These are phyloP conservation scores for Sutorius eximius DNA, from an alignment of 1,284 basidiomycete species.

Conservation along the genomic window DNA sequence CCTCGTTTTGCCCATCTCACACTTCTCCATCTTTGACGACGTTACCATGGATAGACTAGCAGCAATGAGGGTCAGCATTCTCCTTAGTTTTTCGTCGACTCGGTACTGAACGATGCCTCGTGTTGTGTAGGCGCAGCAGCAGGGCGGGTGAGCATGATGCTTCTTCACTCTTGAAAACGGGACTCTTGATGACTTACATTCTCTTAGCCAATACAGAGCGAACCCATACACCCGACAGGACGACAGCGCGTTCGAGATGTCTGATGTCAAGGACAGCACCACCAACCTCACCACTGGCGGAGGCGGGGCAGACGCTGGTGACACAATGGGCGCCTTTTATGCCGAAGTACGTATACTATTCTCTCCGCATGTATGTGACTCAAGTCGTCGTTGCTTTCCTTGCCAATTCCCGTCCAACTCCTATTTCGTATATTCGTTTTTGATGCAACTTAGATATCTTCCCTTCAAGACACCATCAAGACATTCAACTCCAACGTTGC, in stretches of 20 bases:
- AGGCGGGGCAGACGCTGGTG: conserved; percentile 39
- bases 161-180: background rate
- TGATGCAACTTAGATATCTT: conserved; percentile 53
- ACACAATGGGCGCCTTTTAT: conserved; percentile 72
- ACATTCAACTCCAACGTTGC: conserved; percentile 71
- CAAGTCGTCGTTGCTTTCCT: background rate
- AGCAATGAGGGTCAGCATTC: conserved; percentile 66
- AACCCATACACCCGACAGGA: conserved; percentile 72
- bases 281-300: conserved; percentile 42
- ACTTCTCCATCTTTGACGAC: conserved; percentile 15
- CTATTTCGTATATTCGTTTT: background rate
- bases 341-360: conserved; percentile 54
- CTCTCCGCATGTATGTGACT: background rate
- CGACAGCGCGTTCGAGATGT: conserved; percentile 67
- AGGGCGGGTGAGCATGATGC: conserved; percentile 45
- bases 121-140: conserved; percentile 62
- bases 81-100: background rate
- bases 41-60: conserved; percentile 75
- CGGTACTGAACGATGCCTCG: conserved; percentile 10
- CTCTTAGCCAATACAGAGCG: conserved; percentile 53
- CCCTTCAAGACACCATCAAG: conserved; percentile 69
- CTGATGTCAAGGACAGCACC: conserved; percentile 59
- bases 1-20: background rate
- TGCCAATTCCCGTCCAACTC: too few species aligned
- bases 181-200: background rate